Evolutionary conservation across 2,329 filamentous ascomycete species (phyloP), one percentile per base, ranked within the genome.

Genomic region (Teratosphaeriaceae sp.): DNA sequence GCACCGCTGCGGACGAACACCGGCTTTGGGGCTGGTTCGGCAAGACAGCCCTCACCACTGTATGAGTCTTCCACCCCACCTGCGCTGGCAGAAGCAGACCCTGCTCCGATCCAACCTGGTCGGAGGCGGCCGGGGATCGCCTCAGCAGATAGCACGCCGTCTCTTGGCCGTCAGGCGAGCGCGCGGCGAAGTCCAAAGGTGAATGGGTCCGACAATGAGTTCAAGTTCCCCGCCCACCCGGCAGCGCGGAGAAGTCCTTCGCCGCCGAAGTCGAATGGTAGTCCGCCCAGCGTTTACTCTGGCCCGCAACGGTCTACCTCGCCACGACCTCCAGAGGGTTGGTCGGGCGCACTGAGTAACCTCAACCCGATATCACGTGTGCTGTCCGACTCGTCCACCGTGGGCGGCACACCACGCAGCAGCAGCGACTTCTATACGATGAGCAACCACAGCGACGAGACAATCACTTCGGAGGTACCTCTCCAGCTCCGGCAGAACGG

Each of bases 391-490:
- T 82, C 84, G 13, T 94, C 86, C 55, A 72, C 23, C 7, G 18
- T 85, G 51, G 78, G 78, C 47, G 79, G 78, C 3, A 97, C 90
- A 21, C 88, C 88, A 19, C 76, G 92, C 55, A 95, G 87, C 51
- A 98, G 92, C 61, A 85, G 85, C 42, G 92, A 98, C 58, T 94
- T 97, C 57, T 97, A 95, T 64, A 89, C 89, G 1, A 69, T 90
- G 62, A 96, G 90, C 69, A 96, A 97, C 61, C 84, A 95, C 59
- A 97, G 92, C 5, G 87, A 85, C 13, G 92, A 98, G 63, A 98
- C 92, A 2, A 63, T 97, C 37, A 84, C 84, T 9, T 98, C 92
- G 0, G 92, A 97, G 64, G 38, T 56, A 15, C 57, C 57, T 5
- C 94, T 94, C 59, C 76, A 74, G 18, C 67, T 66, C 5, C 67